These are phyloP conservation scores for Tylopilus intermedius DNA, from an alignment of 768 basidiomycete species.

Conservation along the genomic window DNA sequence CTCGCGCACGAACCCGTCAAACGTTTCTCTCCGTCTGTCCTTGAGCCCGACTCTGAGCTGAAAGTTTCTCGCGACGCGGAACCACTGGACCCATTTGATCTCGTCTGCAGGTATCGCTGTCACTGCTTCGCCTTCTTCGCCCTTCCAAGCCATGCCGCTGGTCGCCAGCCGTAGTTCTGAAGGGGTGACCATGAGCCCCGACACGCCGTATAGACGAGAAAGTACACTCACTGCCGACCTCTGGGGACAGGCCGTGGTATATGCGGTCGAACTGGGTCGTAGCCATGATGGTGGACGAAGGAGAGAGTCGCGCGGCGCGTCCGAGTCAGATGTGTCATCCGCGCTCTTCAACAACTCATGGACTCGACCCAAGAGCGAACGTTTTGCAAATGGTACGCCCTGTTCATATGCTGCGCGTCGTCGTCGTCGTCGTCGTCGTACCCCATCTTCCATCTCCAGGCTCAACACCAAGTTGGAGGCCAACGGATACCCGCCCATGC, in stretches of 20 bases:
- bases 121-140: slow-evolving; percentile 58
- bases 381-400: slow-evolving; percentile 82
- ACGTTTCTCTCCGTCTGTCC: slow-evolving; percentile 73
- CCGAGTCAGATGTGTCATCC: slow-evolving; percentile 14
- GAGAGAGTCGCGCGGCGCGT: slow-evolving; percentile 25
- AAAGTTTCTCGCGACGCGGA: slow-evolving; percentile 87
- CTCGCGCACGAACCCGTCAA: slow-evolving; percentile 91
- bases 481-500: slow-evolving; percentile 82
- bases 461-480: slow-evolving; percentile 91
- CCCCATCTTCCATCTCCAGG: slow-evolving; percentile 43
- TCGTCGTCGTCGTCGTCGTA: not conserved
- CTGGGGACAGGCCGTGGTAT: slow-evolving; percentile 65
- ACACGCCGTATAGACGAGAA: not conserved
- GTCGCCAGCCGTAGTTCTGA: slow-evolving; percentile 82
- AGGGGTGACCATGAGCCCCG: not conserved
- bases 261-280: slow-evolving; percentile 85
- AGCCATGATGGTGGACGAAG: slow-evolving; percentile 35
- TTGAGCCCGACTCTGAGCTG: slow-evolving; percentile 83
- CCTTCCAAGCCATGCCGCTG: slow-evolving; percentile 95
- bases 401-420: not conserved
- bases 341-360: slow-evolving; percentile 13
- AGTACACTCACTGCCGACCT: slow-evolving; percentile 72
- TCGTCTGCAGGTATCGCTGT: slow-evolving; percentile 62
- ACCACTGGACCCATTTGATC: slow-evolving; percentile 88
- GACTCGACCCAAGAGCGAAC: slow-evolving; percentile 62